Percentiles rank a stretch among this genome's conserved stretches.
phyloP scores from a whole-genome alignment of 148 eudicot genomes.

The Suaeda aralocaspica region DNA sequence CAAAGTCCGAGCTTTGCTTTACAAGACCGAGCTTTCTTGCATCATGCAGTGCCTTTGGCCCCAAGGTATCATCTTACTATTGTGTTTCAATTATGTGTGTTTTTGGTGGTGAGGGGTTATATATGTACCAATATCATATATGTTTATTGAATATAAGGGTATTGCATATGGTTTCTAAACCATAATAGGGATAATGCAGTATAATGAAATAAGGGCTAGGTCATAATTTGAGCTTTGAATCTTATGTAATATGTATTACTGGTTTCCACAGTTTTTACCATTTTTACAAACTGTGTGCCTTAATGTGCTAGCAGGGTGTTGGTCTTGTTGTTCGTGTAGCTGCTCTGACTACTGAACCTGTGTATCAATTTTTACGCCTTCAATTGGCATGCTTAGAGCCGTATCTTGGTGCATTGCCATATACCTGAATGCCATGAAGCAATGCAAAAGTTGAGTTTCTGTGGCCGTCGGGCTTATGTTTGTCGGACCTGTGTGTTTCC shows the following conservation, averaged over 20 bases:
- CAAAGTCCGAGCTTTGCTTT: slow-evolving; percentile 24
- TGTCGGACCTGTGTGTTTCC: too few species aligned
- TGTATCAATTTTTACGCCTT: slow-evolving; percentile 60
- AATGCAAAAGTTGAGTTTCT: neutral
- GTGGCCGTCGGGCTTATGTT: neutral
- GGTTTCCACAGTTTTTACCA: neutral
- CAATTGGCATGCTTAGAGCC: slow-evolving; percentile 62
- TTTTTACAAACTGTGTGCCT: neutral
- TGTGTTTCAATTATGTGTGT: neutral
- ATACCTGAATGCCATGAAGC: slow-evolving; percentile 25
- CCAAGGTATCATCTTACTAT: slow-evolving; percentile 47
- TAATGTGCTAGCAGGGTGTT: slow-evolving; percentile 38
- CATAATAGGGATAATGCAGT: too few species aligned
- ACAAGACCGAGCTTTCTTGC: slow-evolving; percentile 60
- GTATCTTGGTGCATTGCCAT: slow-evolving; percentile 65
- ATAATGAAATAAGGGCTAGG: neutral
- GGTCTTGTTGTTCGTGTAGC: slow-evolving; percentile 73
- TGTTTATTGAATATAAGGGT: too few species aligned
- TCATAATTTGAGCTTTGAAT: too few species aligned
- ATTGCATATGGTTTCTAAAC: too few species aligned
- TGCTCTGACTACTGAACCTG: slow-evolving; percentile 70
- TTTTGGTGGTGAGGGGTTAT: too few species aligned
- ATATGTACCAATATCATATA: too few species aligned
- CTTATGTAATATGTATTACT: neutral
- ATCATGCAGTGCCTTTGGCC: slow-evolving; percentile 87